Evolutionary conservation across 148 eudicot species (phyloP), one percentile per base, ranked within the genome.

Genomic region (Rhododendron williamsianum): DNA sequence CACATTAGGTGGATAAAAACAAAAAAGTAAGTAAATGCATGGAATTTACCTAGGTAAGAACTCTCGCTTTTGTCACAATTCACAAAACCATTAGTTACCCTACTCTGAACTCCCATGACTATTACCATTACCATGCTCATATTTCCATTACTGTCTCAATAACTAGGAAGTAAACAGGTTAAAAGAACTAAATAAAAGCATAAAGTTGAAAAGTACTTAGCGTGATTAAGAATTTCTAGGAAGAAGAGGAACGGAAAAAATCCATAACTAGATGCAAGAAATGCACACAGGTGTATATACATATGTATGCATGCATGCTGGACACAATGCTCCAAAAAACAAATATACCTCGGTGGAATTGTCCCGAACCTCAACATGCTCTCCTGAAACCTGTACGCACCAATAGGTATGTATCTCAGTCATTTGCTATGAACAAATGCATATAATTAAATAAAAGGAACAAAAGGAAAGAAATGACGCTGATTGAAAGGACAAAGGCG

Each of bases 291-390:
- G 15, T 11, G 52, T 38, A 4, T 4, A 9, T 30, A 52, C 21
- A 76, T 60, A 21, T 60, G 6, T 63, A 63, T 63, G 71, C 27
- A 23, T 21, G 4, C 30, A 8, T 63, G 30, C 11, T 23, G 11
- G 71, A 65, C 27, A 65, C 71, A n/a, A 65, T n/a, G 71, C 30
- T 67, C 73, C 21, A 41, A 60, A 77, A 23, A 43, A 33, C 6
- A 33, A 76, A 38, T n/a, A 78, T 58, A 92, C 93, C 92, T 92
- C 89, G 1, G 85, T 36, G 27, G 86, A 82, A 81, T 81, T 87
- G n/a, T 89, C 92, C 30, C 86, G 90, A 67, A 87, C 82, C 3
- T 83, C 91, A 49, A 71, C 85, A 80, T 77, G 85, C 30, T 84
- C 76, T 84, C 89, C 86, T 60, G 89, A 63, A 41, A 80, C 88